Conservation (phyloP, 1,284 basidiomycete species). For the Leccinum solheimii region DNA sequence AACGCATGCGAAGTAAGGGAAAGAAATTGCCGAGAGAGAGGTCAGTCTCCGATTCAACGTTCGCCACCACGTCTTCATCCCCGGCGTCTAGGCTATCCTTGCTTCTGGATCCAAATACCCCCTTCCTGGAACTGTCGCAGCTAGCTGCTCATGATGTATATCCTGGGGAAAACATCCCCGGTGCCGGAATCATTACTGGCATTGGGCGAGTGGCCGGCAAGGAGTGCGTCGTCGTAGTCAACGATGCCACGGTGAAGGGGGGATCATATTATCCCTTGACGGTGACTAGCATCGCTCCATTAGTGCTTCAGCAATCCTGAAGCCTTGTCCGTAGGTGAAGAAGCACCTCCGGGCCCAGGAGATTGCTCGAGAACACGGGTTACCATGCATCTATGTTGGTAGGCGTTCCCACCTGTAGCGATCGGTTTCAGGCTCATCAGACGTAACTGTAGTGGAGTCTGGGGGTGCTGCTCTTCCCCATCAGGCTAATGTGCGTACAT, state of each 20-base stretch:
- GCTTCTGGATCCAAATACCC: slow-evolving; percentile 83
- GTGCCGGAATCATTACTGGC: slow-evolving; percentile 90
- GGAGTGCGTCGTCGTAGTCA: slow-evolving; percentile 89
- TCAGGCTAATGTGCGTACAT: slow-evolving; percentile 74
- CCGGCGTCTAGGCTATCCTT: slow-evolving; percentile 49
- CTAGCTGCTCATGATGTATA: slow-evolving; percentile 91
- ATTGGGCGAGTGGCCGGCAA: slow-evolving; percentile 79
- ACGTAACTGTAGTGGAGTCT: slow-evolving; percentile 69
- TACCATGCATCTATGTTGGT: slow-evolving; percentile 94
- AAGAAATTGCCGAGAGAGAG: slow-evolving; percentile 88
- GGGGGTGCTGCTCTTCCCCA: slow-evolving; percentile 92
- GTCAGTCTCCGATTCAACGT: slow-evolving; percentile 40
- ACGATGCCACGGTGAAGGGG: slow-evolving; percentile 93
- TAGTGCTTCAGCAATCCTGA: neutral
- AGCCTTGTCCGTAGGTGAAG: slow-evolving; percentile 64
- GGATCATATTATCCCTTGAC: slow-evolving; percentile 93
- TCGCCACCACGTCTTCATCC: slow-evolving; percentile 4
- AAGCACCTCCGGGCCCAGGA: slow-evolving; percentile 95
- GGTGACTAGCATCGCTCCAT: slow-evolving; percentile 40
- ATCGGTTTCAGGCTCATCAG: slow-evolving; percentile 14
- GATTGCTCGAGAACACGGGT: slow-evolving; percentile 84
- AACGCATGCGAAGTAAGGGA: slow-evolving; percentile 76
- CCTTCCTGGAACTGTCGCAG: slow-evolving; percentile 87
- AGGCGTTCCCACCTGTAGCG: slow-evolving; percentile 16
- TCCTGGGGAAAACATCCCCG: slow-evolving; percentile 74